phyloP scores from a whole-genome alignment of 2,329 filamentous ascomycete genomes.

The Penicillium thymicola region DNA sequence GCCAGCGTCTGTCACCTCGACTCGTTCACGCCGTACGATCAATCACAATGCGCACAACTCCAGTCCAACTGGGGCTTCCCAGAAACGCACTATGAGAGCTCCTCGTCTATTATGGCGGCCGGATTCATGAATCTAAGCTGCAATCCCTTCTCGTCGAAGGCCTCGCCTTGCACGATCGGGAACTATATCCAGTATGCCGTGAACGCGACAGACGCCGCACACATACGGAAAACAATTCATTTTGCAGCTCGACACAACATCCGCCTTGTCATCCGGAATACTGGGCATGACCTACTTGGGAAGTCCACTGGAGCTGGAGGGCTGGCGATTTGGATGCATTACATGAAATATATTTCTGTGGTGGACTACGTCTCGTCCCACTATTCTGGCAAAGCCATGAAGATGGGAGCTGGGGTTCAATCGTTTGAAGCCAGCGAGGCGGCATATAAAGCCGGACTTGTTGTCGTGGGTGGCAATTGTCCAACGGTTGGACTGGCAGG shows the following conservation, averaged over 20 bases:
- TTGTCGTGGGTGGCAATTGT: background rate
- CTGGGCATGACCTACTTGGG: slow-evolving; percentile 45
- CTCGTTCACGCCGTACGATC: background rate
- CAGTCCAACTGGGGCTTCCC: background rate
- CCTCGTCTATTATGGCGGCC: background rate
- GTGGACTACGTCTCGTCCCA: slow-evolving; percentile 6
- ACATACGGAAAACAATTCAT: slow-evolving; percentile 3
- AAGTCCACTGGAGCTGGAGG: slow-evolving; percentile 34
- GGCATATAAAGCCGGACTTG: background rate
- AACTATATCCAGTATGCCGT: slow-evolving; percentile 11
- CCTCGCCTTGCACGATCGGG: slow-evolving; percentile 10
- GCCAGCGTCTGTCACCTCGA: slow-evolving; percentile 8
- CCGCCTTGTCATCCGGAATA: slow-evolving; percentile 39
- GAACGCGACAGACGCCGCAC: slow-evolving; percentile 5
- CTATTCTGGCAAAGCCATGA: slow-evolving; percentile 11
- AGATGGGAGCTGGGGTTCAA: slow-evolving; percentile 14
- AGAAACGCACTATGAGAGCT: background rate
- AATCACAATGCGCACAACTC: background rate
- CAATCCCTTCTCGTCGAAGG: background rate
- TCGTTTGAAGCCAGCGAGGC: slow-evolving; percentile 4
- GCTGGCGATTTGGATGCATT: slow-evolving; percentile 42
- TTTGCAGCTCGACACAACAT: slow-evolving; percentile 21
- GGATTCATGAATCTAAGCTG: background rate
- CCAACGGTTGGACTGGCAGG: slow-evolving; percentile 23
- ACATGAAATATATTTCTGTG: slow-evolving; percentile 36